Evolutionary conservation across 1,139 yeast genomes (phyloP).

Genomic region (Wickerhamomyces sp.): DNA sequence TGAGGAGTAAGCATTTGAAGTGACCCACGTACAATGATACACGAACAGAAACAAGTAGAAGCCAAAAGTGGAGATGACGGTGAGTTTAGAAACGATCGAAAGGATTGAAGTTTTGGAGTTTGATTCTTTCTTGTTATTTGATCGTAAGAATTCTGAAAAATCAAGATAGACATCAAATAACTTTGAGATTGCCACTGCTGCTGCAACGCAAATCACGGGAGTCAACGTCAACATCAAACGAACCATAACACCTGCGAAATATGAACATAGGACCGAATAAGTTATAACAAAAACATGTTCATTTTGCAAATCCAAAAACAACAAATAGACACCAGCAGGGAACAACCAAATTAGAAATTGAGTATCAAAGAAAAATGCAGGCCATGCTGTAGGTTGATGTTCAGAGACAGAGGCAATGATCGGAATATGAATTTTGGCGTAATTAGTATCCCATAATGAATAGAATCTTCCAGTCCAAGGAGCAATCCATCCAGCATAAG

Average conservation of each 20-base stretch:
- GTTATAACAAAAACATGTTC: slow-evolving; percentile 92
- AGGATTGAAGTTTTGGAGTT: slow-evolving; percentile 25
- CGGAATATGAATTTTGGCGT: slow-evolving; percentile 97
- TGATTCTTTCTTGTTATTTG: slow-evolving; percentile 10
- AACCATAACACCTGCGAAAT: slow-evolving; percentile 99
- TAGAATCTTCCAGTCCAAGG: slow-evolving; percentile 99
- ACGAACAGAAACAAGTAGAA: slow-evolving; percentile 81
- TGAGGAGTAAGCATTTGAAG: slow-evolving; percentile 91
- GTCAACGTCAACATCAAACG: slow-evolving; percentile 96
- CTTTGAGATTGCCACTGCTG: slow-evolving; percentile 82
- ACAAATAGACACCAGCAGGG: slow-evolving; percentile 94
- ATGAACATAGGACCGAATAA: slow-evolving; percentile 86
- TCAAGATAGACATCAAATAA: slow-evolving; percentile 80
- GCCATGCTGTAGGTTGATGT: slow-evolving; percentile 99
- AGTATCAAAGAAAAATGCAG: slow-evolving; percentile 93
- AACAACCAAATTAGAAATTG: slow-evolving; percentile 93
- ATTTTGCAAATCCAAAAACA: slow-evolving; percentile 84
- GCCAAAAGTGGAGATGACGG: slow-evolving; percentile 66
- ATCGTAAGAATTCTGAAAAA: slow-evolving; percentile 42
- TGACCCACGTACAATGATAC: slow-evolving; percentile 96
- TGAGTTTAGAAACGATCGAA: slow-evolving; percentile 46
- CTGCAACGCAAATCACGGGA: slow-evolving; percentile 89
- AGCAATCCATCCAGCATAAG: slow-evolving; percentile 90
- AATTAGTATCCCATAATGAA: slow-evolving; percentile 96
- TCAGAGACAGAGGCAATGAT: slow-evolving; percentile 98